A percentile compares a stretch with the other conserved stretches of the same genome.
These are phyloP conservation scores for Pseudocercospora eumusae DNA, from an alignment of 2,329 filamentous ascomycete genomes.

Conservation along the genomic window DNA sequence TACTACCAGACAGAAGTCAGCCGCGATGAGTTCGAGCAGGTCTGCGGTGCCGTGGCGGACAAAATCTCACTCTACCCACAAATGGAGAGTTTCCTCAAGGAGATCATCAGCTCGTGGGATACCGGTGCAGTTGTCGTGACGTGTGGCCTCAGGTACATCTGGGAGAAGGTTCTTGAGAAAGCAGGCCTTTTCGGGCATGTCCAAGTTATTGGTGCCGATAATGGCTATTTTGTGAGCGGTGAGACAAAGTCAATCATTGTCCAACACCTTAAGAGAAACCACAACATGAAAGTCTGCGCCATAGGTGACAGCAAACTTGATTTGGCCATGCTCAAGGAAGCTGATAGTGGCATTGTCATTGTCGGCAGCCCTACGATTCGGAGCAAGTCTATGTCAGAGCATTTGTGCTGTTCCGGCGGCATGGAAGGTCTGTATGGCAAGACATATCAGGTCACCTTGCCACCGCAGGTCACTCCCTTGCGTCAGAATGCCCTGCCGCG, in stretches of 20 bases:
- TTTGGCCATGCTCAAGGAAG: conserved; percentile 57
- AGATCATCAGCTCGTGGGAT: conserved; percentile 23
- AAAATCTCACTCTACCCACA: conserved; percentile 51
- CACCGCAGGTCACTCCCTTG: conserved; percentile 39
- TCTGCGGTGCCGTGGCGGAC: conserved; percentile 51
- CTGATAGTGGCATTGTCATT: conserved; percentile 58
- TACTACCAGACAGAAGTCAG: conserved; percentile 53
- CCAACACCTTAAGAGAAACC: conserved; percentile 39
- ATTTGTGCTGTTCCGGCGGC: not conserved
- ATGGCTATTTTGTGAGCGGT: conserved; percentile 55
- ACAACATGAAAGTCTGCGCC: conserved; percentile 51
- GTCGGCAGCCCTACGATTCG: conserved; percentile 51
- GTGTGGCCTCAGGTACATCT: conserved; percentile 56
- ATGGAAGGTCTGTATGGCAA: conserved; percentile 42
- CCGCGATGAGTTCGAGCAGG: conserved; percentile 45
- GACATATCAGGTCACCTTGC: conserved; percentile 50
- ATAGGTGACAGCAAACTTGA: conserved; percentile 65
- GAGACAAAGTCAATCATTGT: conserved; percentile 55
- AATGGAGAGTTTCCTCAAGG: conserved; percentile 49
- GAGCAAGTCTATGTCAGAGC: conserved; percentile 56
- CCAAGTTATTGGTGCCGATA: conserved; percentile 54
- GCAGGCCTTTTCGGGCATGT: conserved; percentile 48
- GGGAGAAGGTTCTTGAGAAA: conserved; percentile 56
- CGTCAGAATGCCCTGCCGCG: conserved; percentile 40
- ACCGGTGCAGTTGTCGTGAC: conserved; percentile 56